A percentile compares a stretch with the other conserved stretches of the same genome.
Conservation (phyloP, 352 stramenopile genomes). For the Peronosclerospora sorghi region DNA sequence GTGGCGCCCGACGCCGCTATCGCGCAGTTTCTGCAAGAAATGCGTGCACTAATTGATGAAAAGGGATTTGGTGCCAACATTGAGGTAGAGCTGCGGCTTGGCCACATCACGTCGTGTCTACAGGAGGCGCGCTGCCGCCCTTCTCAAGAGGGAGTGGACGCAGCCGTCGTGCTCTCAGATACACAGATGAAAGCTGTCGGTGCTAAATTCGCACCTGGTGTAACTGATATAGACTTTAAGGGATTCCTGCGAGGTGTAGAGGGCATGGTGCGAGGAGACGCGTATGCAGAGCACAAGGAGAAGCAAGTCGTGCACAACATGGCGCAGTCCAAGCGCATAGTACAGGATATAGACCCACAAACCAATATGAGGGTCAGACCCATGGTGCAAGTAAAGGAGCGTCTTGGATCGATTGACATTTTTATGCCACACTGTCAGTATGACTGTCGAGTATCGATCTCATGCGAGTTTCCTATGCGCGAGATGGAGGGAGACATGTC, state of each 20-base stretch:
- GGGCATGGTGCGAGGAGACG: slow-evolving; percentile 55
- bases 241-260: slow-evolving; percentile 53
- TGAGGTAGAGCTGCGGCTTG: slow-evolving; percentile 77
- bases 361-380: slow-evolving; percentile 32
- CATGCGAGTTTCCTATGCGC: slow-evolving; percentile 60
- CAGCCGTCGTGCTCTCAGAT: slow-evolving; percentile 58
- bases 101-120: slow-evolving; percentile 66
- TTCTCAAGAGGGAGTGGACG: slow-evolving; percentile 58
- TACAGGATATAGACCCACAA: slow-evolving; percentile 60
- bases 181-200: slow-evolving; percentile 67
- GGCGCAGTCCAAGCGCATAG: slow-evolving; percentile 60
- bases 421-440: slow-evolving; percentile 81
- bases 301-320: slow-evolving; percentile 76
- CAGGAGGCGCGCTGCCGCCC: slow-evolving; percentile 63
- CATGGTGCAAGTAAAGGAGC: slow-evolving; percentile 72
- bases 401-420: slow-evolving; percentile 73
- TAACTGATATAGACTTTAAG: slow-evolving; percentile 60
- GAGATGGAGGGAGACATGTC: slow-evolving; percentile 45
- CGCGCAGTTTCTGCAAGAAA: slow-evolving; percentile 68
- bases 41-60: slow-evolving; percentile 66
- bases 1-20: slow-evolving; percentile 65
- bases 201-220: slow-evolving; percentile 73
- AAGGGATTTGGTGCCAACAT: slow-evolving; percentile 68
- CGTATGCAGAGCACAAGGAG: slow-evolving; percentile 64
- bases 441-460: slow-evolving; percentile 77